These are phyloP conservation scores for Lipomyces japonicus DNA, from an alignment of 805 yeast genomes.

Conservation along the genomic window DNA sequence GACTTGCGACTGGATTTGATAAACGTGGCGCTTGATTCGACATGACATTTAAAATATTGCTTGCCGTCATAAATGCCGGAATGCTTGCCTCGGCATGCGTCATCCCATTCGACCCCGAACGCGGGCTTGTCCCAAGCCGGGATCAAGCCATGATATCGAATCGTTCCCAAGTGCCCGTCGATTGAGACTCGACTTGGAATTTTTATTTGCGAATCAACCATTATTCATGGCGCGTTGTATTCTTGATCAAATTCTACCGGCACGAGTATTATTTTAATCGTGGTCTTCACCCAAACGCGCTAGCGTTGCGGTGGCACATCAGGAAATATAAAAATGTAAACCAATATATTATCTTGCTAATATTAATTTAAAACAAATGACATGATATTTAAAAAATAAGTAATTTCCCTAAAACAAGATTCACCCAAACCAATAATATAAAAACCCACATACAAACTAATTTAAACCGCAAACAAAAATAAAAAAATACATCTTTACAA, in stretches of 20 bases:
- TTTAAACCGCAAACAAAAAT: neutral
- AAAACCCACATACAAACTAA: no score
- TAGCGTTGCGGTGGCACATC: neutral
- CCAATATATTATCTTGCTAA: no score
- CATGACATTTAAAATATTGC: constrained; percentile 50
- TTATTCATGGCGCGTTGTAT: no score
- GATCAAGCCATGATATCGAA: constrained; percentile 57
- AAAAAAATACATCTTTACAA: neutral
- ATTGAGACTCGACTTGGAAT: constrained; percentile 18
- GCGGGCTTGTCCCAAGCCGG: constrained; percentile 61
- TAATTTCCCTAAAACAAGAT: no score
- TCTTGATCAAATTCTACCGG: no score
- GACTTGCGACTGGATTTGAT: constrained; percentile 42
- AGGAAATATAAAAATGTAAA: no score
- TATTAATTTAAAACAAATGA: no score
- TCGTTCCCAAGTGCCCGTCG: constrained; percentile 47
- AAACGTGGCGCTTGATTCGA: constrained; percentile 58
- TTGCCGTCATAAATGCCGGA: constrained; percentile 56
- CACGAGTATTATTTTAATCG: no score
- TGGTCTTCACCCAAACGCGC: no score
- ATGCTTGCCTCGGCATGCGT: constrained; percentile 63
- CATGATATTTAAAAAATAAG: no score
- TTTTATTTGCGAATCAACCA: no score
- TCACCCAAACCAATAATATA: no score
- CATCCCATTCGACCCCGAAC: constrained; percentile 86